These are phyloP conservation scores for Hypoxylon sp. DNA, from an alignment of 2,329 filamentous ascomycete species.

Conservation along the genomic window DNA sequence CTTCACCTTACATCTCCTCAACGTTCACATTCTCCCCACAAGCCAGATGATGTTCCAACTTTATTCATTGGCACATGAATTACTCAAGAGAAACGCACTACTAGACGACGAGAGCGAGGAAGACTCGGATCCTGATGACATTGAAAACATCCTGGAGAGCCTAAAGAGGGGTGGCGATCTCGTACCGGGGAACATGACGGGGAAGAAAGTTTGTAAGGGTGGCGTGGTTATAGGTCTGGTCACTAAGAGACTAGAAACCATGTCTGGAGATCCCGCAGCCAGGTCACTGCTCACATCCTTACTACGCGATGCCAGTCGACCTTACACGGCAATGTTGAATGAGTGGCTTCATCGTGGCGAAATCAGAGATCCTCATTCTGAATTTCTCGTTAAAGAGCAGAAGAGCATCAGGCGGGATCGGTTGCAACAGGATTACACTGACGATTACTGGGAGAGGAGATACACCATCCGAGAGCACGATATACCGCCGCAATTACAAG, in stretches of 20 bases:
- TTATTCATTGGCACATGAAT: slow-evolving; percentile 87
- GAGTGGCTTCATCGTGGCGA: slow-evolving; percentile 98
- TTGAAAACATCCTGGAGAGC: slow-evolving; percentile 93
- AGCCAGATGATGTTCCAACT: slow-evolving; percentile 92
- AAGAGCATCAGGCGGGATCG: slow-evolving; percentile 93
- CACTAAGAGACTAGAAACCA: slow-evolving; percentile 84
- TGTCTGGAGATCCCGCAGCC: slow-evolving; percentile 94
- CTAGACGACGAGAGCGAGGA: slow-evolving; percentile 83
- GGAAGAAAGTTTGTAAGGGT: slow-evolving; percentile 96
- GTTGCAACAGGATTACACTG: slow-evolving; percentile 95
- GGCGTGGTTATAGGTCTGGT: slow-evolving; percentile 92
- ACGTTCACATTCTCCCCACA: slow-evolving; percentile 90
- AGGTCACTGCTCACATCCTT: slow-evolving; percentile 84
- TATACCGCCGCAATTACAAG: slow-evolving; percentile 90
- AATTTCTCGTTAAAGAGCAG: slow-evolving; percentile 96
- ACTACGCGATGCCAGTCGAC: slow-evolving; percentile 87
- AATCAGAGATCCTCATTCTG: slow-evolving; percentile 92
- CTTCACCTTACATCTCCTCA: slow-evolving; percentile 93
- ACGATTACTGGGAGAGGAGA: slow-evolving; percentile 98
- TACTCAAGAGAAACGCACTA: slow-evolving; percentile 88
- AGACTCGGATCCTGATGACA: slow-evolving; percentile 82
- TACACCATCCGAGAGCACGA: slow-evolving; percentile 95
- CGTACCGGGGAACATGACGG: slow-evolving; percentile 80
- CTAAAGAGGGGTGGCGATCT: slow-evolving; percentile 88
- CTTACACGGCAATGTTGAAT: slow-evolving; percentile 98